A percentile compares a stretch with the other conserved stretches of the same genome.
Conservation (phyloP, 192 early-diverging fungal species). For the Coemansia sp. region DNA sequence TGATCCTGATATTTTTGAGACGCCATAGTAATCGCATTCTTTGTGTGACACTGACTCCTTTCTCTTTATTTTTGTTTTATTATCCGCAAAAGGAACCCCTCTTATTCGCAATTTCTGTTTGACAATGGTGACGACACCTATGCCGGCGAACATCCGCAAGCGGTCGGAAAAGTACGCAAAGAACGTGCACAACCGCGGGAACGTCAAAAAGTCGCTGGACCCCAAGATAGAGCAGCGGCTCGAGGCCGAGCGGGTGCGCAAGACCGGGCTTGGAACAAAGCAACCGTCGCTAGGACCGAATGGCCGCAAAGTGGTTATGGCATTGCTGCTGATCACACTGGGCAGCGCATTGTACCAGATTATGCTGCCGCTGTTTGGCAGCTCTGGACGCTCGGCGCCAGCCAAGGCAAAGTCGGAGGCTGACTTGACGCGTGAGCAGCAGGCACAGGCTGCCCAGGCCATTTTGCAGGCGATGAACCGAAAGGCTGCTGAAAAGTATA, state of each 20-base stretch:
- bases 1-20: not conserved
- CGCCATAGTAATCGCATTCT: not conserved
- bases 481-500: slow-evolving; percentile 28
- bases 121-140: slow-evolving; percentile 32
- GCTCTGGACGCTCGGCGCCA: slow-evolving; percentile 1
- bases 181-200: slow-evolving; percentile 45
- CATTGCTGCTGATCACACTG: slow-evolving; percentile 31
- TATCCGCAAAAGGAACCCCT: slow-evolving; percentile 7
- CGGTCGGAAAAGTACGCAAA: slow-evolving; percentile 39
- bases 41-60: not conserved
- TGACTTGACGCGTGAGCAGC: slow-evolving; percentile 42
- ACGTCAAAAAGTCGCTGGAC: slow-evolving; percentile 39
- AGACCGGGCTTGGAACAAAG: slow-evolving; percentile 26
- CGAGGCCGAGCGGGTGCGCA: slow-evolving; percentile 35
- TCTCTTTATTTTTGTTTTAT: slow-evolving; percentile 1
- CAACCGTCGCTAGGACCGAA: slow-evolving; percentile 12
- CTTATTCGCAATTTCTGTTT: not conserved
- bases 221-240: slow-evolving; percentile 31
- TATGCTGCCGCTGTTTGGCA: slow-evolving; percentile 30
- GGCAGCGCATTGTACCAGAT: slow-evolving; percentile 53
- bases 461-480: slow-evolving; percentile 38
- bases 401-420: slow-evolving; percentile 11
- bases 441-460: slow-evolving; percentile 43
- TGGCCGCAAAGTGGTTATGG: slow-evolving; percentile 23
- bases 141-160: slow-evolving; percentile 47